phyloP scores from a whole-genome alignment of 148 eudicot genomes.

The Agrostemma githago region DNA sequence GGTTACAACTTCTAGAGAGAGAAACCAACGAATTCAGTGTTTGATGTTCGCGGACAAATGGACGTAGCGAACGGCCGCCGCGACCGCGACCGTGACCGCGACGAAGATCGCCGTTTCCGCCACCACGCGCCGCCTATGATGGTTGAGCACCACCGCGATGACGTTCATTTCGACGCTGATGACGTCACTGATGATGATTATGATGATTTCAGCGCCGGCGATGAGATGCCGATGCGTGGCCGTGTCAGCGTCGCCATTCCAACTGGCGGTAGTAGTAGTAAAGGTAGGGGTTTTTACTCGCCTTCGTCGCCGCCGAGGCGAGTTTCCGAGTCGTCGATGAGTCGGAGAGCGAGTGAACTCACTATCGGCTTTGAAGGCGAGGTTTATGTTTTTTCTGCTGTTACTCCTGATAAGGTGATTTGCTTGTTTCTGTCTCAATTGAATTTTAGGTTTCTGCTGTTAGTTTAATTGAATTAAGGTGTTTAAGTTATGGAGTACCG shows the following conservation, averaged over 20 bases:
- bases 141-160: conserved; percentile 26
- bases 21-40: neutral
- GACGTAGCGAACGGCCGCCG: conserved; percentile 9
- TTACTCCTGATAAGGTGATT: conserved; percentile 66
- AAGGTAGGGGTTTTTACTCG: neutral
- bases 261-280: conserved; percentile 4
- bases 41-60: conserved; percentile 21
- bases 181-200: conserved; percentile 13
- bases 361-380: conserved; percentile 57
- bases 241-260: conserved; percentile 15
- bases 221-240: conserved; percentile 18
- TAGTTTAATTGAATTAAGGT: neutral
- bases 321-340: neutral
- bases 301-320: conserved; percentile 9
- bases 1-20: conserved; percentile 8
- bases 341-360: conserved; percentile 41
- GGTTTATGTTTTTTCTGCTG: conserved; percentile 53
- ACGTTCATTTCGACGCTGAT: conserved; percentile 23
- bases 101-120: conserved; percentile 3
- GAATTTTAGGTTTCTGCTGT: neutral
- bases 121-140: conserved; percentile 4
- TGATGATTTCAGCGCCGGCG: neutral
- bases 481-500: neutral
- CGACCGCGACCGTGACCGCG: neutral
- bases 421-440: neutral